A percentile compares a stretch with the other conserved stretches of the same genome.
Evolutionary conservation across 805 yeast genomes (phyloP).

Genomic region (Metschnikowia noctiluminum): DNA sequence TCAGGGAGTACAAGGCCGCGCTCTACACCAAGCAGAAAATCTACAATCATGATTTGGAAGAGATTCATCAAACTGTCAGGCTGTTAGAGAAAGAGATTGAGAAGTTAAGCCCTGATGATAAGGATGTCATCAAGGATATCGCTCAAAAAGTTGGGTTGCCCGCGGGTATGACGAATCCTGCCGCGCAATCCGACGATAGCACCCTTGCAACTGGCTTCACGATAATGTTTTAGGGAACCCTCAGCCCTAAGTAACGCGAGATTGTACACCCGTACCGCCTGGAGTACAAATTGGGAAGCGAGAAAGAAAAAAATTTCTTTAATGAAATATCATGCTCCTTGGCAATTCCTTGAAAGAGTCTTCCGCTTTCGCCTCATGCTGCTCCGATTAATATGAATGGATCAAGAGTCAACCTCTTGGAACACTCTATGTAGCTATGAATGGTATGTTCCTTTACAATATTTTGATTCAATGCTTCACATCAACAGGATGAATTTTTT

Average conservation of each 20-base stretch:
- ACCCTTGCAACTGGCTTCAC: slow-evolving; percentile 15
- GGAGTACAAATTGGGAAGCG: slow-evolving; percentile 3
- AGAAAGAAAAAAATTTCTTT: slow-evolving; percentile 2
- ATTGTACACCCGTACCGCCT: slow-evolving; percentile 14
- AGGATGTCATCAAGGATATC: slow-evolving; percentile 13
- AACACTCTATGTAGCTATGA: background rate
- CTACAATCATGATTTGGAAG: slow-evolving; percentile 54
- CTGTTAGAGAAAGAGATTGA: slow-evolving; percentile 29
- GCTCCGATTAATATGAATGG: too few relatives aligned
- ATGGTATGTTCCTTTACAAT: background rate
- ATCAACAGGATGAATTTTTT: slow-evolving; percentile 35
- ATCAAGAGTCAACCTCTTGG: too few relatives aligned
- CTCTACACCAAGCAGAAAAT: slow-evolving; percentile 52
- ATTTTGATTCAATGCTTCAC: background rate
- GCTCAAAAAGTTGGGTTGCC: slow-evolving; percentile 12
- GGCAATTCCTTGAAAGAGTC: too few relatives aligned
- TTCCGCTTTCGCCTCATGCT: too few relatives aligned
- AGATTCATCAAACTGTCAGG: slow-evolving; percentile 33
- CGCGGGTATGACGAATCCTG: slow-evolving; percentile 5
- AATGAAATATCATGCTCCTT: too few relatives aligned
- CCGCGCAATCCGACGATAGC: slow-evolving; percentile 13
- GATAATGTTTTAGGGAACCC: slow-evolving; percentile 11
- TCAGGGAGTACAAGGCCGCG: slow-evolving; percentile 59
- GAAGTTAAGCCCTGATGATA: slow-evolving; percentile 13
- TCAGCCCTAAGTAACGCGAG: slow-evolving; percentile 6